Conservation (phyloP, 2,329 filamentous ascomycete genomes). For the Cladophialophora immunda region DNA sequence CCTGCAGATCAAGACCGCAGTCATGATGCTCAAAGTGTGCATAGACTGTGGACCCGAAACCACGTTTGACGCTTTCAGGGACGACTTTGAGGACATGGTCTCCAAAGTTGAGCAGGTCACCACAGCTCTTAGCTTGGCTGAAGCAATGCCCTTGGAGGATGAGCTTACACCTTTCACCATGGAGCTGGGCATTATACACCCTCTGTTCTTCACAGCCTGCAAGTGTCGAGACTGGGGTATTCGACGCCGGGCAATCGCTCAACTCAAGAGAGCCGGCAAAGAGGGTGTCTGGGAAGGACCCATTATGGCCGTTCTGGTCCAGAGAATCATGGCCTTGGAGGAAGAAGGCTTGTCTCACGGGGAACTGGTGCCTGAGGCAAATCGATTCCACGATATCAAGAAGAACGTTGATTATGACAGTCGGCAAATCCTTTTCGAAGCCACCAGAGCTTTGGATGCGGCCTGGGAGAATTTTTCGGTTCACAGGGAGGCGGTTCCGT, state of each 20-base stretch:
- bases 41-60: constrained; percentile 40
- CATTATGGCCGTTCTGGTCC: constrained; percentile 43
- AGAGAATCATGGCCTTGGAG: constrained; percentile 42
- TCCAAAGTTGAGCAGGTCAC: constrained; percentile 40
- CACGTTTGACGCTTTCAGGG: constrained; percentile 37
- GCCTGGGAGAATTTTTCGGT: constrained; percentile 38
- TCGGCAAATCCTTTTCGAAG: constrained; percentile 38
- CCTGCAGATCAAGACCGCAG: constrained; percentile 40
- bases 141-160: constrained; percentile 36
- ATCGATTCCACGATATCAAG: constrained; percentile 41
- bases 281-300: constrained; percentile 50
- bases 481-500: constrained; percentile 36
- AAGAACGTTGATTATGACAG: constrained; percentile 43
- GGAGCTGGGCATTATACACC: constrained; percentile 46
- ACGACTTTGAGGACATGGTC: constrained; percentile 42
- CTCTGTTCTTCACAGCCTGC: constrained; percentile 46
- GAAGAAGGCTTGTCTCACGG: constrained; percentile 36
- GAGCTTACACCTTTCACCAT: constrained; percentile 42
- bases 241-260: constrained; percentile 43
- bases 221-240: constrained; percentile 43
- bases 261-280: constrained; percentile 46
- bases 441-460: constrained; percentile 35
- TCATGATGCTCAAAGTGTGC: constrained; percentile 41
- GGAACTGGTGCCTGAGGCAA: constrained; percentile 37
- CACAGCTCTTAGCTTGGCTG: constrained; percentile 31